Evolutionary conservation across 2,329 filamentous ascomycete genomes (phyloP).

Genomic region (Fusarium chuoi): DNA sequence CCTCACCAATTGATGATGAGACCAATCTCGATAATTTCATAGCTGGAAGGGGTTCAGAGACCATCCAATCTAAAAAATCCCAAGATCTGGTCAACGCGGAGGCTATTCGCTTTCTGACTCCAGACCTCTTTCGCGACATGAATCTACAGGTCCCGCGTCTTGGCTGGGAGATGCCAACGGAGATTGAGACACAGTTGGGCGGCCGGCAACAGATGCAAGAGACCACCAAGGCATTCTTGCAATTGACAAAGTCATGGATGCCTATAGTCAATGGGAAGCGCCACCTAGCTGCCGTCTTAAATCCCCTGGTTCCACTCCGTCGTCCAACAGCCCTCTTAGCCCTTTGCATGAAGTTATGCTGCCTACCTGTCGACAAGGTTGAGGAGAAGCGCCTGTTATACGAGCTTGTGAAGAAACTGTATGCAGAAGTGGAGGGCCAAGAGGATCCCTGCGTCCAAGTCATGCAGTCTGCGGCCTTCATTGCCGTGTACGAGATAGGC

Average conservation of each 20-base stretch:
- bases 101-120: accelerated
- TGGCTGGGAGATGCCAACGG: neutral
- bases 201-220: neutral
- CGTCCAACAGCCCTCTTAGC: neutral
- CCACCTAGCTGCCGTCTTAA: neutral
- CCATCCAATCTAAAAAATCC: neutral
- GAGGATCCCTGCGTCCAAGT: neutral
- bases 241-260: neutral
- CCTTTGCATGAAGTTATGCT: neutral
- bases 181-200: neutral
- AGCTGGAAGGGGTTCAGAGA: no score
- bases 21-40: no score
- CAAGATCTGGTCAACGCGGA: accelerated
- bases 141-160: neutral
- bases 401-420: neutral
- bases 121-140: neutral
- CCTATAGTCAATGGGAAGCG: neutral
- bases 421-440: neutral
- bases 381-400: neutral
- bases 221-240: neutral
- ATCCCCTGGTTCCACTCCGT: neutral
- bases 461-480: neutral
- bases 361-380: neutral
- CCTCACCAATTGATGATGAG: neutral
- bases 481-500: neutral